Evolutionary conservation across 169 alveolate species (phyloP).

Genomic region (Cystoisospora suis): DNA sequence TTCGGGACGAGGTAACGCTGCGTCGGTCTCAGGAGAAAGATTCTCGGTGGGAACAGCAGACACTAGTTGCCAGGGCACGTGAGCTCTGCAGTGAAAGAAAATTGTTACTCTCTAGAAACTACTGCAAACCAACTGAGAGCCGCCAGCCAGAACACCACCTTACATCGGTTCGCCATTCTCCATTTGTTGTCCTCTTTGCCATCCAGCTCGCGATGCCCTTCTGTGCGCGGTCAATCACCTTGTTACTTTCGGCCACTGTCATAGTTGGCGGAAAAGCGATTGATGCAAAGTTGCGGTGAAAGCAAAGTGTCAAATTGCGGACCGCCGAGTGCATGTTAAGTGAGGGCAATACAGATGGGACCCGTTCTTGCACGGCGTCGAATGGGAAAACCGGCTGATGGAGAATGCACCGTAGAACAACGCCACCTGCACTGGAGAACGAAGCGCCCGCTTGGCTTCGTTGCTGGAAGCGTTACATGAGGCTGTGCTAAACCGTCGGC

Average conservation of each 20-base stretch:
- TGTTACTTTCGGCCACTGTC: slow-evolving; percentile 5
- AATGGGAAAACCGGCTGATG: neutral
- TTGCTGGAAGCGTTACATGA: no score
- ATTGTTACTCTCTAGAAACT: no score
- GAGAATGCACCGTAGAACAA: neutral
- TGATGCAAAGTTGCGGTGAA: slow-evolving; percentile 27
- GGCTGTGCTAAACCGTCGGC: no score
- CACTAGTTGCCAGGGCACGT: no score
- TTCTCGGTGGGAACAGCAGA: no score
- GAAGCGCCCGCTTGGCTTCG: no score
- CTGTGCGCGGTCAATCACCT: slow-evolving; percentile 11
- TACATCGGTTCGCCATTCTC: neutral
- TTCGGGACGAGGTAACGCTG: no score
- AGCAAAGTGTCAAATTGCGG: neutral
- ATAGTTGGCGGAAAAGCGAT: slow-evolving; percentile 21
- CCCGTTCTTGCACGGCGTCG: slow-evolving; percentile 21
- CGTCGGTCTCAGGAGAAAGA: no score
- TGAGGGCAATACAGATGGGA: neutral
- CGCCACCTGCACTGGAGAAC: neutral
- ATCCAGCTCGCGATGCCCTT: slow-evolving; percentile 8
- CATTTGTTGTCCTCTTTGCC: neutral
- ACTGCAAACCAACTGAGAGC: no score
- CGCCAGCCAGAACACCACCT: no score
- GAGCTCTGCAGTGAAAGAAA: no score
- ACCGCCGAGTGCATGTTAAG: slow-evolving; percentile 14